Conservation (phyloP, 2,329 filamentous ascomycete genomes). For the Tolypocladium ovalisporum region DNA sequence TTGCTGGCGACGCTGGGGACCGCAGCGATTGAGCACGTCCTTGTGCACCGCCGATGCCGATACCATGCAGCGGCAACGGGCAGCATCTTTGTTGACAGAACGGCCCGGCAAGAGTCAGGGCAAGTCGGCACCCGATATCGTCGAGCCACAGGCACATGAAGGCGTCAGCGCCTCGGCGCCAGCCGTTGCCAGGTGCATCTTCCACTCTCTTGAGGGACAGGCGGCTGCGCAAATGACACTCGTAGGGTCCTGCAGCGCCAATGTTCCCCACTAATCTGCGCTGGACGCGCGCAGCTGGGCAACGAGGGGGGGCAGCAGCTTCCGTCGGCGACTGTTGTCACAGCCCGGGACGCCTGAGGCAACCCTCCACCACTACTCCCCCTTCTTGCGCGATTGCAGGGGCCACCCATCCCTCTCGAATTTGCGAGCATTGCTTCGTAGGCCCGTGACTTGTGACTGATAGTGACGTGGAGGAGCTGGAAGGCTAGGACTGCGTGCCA, state of each 20-base stretch:
- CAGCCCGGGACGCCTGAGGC: not conserved
- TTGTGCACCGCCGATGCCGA: not conserved
- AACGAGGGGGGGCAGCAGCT: not conserved
- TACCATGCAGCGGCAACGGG: not conserved
- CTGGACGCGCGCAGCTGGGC: not conserved
- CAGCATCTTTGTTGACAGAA: not conserved
- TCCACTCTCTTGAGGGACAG: no score
- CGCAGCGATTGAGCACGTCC: not conserved
- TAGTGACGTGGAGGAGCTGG: not conserved
- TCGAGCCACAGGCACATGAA: not conserved
- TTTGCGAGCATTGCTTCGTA: not conserved
- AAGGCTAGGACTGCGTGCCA: not conserved
- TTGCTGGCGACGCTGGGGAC: not conserved
- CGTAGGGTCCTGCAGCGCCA: no score
- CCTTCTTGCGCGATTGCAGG: not conserved
- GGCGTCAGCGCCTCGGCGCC: not conserved
- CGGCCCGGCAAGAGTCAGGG: not conserved
- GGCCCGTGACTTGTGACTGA: not conserved
- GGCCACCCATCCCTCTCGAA: not conserved
- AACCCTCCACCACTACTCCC: not conserved
- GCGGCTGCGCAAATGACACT: not conserved
- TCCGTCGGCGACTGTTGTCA: not conserved
- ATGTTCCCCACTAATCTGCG: not conserved
- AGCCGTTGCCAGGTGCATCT: not conserved
- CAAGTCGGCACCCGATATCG: not conserved